Conservation (phyloP, 225 moss, liverwort and hornwort genomes). For the Thuidium tamariscinum region DNA sequence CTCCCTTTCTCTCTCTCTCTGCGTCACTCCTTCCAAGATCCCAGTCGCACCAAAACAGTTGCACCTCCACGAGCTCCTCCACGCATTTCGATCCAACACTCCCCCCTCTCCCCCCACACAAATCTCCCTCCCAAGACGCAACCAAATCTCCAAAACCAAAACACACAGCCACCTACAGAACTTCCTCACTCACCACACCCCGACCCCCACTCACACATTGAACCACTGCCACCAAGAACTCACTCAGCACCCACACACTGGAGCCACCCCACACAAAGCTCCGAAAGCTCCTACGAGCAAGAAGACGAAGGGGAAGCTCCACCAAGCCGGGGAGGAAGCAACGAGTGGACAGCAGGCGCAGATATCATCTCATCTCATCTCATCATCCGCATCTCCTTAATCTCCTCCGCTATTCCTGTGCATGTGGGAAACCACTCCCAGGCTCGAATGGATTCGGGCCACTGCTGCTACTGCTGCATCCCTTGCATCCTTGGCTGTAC, state of each 20-base stretch:
- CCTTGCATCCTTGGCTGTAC: not conserved
- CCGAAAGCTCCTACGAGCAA: not conserved
- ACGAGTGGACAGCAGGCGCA: not conserved
- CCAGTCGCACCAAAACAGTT: not conserved
- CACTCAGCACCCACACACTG: not conserved
- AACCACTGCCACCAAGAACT: not conserved
- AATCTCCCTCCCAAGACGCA: not conserved
- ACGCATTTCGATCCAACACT: conserved; percentile 1
- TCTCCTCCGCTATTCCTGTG: conserved; percentile 11
- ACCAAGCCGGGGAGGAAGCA: not conserved
- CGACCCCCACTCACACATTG: not conserved
- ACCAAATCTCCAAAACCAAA: not conserved
- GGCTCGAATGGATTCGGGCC: not conserved
- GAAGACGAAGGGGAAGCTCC: not conserved
- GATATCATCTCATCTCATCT: not conserved
- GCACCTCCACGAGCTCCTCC: not conserved
- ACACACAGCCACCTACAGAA: not conserved
- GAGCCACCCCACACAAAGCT: not conserved
- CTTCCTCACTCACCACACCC: not conserved
- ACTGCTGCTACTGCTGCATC: not conserved
- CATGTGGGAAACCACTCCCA: not conserved
- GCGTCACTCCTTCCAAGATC: not conserved
- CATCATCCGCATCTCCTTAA: conserved; percentile 19
- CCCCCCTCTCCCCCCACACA: not conserved
- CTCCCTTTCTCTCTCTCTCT: not conserved